These are phyloP conservation scores for Emericellopsis terricola DNA, from an alignment of 495 filamentous ascomycete genomes.

Conservation along the genomic window DNA sequence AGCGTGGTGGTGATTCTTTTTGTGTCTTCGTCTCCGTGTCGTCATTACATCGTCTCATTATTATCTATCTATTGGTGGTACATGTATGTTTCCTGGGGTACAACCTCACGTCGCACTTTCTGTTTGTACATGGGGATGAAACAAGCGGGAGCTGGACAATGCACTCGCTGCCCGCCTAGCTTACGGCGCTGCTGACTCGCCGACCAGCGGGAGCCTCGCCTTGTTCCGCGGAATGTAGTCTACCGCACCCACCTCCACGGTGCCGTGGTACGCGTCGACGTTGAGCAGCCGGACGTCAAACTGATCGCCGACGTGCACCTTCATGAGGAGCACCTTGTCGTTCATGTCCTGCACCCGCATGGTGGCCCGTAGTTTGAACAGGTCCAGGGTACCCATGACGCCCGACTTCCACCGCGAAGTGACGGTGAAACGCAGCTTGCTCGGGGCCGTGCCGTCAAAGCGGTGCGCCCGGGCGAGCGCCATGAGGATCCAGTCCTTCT, in stretches of 20 bases:
- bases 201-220: too few relatives aligned
- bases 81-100: too few relatives aligned
- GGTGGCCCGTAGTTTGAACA: constrained; percentile 17
- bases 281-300: constrained; percentile 40
- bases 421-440: constrained; percentile 39
- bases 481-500: constrained; percentile 41
- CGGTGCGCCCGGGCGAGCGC: constrained; percentile 60
- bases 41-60: too few relatives aligned
- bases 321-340: constrained; percentile 12
- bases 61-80: too few relatives aligned
- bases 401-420: constrained; percentile 3
- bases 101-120: too few relatives aligned
- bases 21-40: too few relatives aligned
- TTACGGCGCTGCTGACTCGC: too few relatives aligned
- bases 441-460: constrained; percentile 44
- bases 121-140: too few relatives aligned
- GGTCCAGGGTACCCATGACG: constrained; percentile 16
- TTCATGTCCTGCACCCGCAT: constrained; percentile 15
- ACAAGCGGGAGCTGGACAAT: too few relatives aligned
- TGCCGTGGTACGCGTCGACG: constrained; percentile 32
- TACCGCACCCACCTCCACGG: constrained; percentile 34
- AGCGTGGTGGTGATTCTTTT: too few relatives aligned
- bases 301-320: constrained; percentile 27
- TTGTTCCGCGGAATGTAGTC: too few relatives aligned
- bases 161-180: too few relatives aligned